Percentiles rank a stretch among this genome's conserved stretches.
Evolutionary conservation across 768 basidiomycete species (phyloP).

Genomic region (Collybia sordida): DNA sequence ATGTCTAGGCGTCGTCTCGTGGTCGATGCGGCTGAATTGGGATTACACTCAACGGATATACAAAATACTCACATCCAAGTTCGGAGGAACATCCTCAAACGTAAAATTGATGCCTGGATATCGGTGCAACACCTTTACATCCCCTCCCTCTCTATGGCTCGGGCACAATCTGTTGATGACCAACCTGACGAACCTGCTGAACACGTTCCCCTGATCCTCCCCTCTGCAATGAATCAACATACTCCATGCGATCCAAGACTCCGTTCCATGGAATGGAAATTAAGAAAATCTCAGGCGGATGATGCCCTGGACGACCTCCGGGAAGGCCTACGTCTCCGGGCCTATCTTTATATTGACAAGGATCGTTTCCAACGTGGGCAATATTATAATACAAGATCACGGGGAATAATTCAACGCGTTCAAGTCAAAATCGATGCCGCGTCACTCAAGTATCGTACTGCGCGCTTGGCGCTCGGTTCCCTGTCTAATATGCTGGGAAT

Average conservation of each 20-base stretch:
- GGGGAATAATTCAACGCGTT: conserved; percentile 1
- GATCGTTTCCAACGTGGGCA: conserved; percentile 12
- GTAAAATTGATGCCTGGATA: conserved; percentile 5
- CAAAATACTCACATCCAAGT: conserved; percentile 3
- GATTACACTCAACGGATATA: conserved; percentile 3
- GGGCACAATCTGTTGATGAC: background rate
- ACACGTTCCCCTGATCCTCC: too few relatives aligned
- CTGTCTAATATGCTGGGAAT: conserved; percentile 3
- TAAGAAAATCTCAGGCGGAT: conserved; percentile 10
- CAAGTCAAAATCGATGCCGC: conserved; percentile 6
- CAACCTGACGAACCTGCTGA: too few relatives aligned
- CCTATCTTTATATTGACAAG: too few relatives aligned
- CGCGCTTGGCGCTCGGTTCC: background rate
- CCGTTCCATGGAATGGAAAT: conserved; percentile 6
- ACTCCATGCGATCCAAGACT: conserved; percentile 4
- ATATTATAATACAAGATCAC: conserved; percentile 10
- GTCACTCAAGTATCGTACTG: conserved; percentile 7
- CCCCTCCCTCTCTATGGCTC: background rate
- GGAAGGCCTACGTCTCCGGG: conserved; percentile 8
- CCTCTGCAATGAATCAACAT: too few relatives aligned
- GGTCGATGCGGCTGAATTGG: background rate
- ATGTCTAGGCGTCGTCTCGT: background rate
- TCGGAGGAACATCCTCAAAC: background rate
- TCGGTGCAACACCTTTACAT: conserved; percentile 5
- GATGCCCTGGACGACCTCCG: conserved; percentile 11